Percentiles rank a stretch among this genome's conserved stretches.
phyloP scores from a whole-genome alignment of 2,329 filamentous ascomycete genomes.

The Apiospora malaysiana region DNA sequence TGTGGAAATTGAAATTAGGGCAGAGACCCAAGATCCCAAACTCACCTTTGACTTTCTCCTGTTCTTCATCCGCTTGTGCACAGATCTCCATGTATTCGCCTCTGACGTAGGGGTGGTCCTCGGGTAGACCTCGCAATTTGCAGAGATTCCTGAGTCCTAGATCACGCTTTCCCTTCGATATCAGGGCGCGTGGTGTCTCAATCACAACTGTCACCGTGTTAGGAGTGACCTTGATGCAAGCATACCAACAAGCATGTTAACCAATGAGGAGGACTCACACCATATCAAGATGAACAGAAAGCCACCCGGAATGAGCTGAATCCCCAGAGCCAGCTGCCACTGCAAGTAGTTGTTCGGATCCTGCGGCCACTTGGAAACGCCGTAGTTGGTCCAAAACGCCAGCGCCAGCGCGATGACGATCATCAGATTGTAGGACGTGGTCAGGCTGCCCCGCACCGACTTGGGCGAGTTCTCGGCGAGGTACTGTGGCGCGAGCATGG shows the following conservation, averaged over 20 bases:
- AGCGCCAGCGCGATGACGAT: constrained; percentile 43
- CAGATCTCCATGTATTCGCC: constrained; percentile 45
- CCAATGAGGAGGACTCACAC: constrained; percentile 28
- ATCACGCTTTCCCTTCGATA: constrained; percentile 43
- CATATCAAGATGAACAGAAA: constrained; percentile 43
- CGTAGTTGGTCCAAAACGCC: constrained; percentile 43
- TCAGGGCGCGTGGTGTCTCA: constrained; percentile 43
- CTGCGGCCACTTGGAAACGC: constrained; percentile 25
- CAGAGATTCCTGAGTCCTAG: constrained; percentile 43
- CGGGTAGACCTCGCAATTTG: constrained; percentile 45
- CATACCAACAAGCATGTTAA: neutral
- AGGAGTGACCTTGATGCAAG: neutral
- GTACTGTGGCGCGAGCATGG: constrained; percentile 47
- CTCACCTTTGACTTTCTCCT: constrained; percentile 27
- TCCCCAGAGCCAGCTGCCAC: constrained; percentile 44
- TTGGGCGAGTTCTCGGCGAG: constrained; percentile 48
- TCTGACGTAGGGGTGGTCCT: constrained; percentile 45
- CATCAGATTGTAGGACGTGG: constrained; percentile 46
- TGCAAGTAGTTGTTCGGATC: constrained; percentile 33
- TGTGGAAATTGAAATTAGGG: too few relatives aligned
- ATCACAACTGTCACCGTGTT: constrained; percentile 33
- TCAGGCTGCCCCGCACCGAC: constrained; percentile 46
- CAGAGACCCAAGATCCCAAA: too few relatives aligned
- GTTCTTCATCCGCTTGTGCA: constrained; percentile 42
- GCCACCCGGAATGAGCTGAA: constrained; percentile 45